phyloP scores from a whole-genome alignment of 2,329 filamentous ascomycete genomes.

The Decorospora gaudefroyi region DNA sequence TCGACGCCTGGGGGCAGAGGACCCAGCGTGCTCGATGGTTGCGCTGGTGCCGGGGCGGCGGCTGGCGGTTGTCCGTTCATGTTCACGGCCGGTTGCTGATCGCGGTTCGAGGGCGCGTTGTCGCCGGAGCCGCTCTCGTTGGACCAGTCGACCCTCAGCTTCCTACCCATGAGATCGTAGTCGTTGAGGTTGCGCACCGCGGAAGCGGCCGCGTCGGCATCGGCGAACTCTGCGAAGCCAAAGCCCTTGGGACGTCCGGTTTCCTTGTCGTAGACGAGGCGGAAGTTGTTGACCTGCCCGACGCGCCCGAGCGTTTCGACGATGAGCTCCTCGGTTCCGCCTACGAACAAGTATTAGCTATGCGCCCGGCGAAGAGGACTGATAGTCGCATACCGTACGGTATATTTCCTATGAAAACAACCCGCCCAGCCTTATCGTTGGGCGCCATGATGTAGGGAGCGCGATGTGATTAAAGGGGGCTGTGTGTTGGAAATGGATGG shows the following conservation, averaged over 20 bases:
- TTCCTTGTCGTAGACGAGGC: conserved; percentile 92
- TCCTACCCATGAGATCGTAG: conserved; percentile 91
- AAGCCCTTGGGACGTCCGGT: conserved; percentile 95
- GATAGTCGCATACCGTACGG: conserved; percentile 67
- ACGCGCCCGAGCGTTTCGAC: conserved; percentile 89
- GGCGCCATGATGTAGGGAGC: conserved; percentile 36
- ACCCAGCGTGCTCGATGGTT: conserved; percentile 64
- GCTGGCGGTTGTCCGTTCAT: conserved; percentile 39
- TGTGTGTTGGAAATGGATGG: not conserved
- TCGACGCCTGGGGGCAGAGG: conserved; percentile 84
- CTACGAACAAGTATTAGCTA: conserved; percentile 53
- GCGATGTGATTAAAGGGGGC: not conserved
- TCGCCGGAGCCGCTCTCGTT: conserved; percentile 80
- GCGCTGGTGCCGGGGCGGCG: conserved; percentile 44
- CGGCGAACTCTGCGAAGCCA: conserved; percentile 93
- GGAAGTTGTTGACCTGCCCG: conserved; percentile 88
- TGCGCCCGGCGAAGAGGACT: conserved; percentile 4
- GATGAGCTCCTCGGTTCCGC: conserved; percentile 94
- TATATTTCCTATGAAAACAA: conserved; percentile 85
- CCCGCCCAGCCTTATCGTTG: conserved; percentile 71
- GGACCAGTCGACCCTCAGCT: conserved; percentile 92
- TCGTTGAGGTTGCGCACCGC: conserved; percentile 96
- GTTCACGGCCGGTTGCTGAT: conserved; percentile 45
- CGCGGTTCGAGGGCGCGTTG: conserved; percentile 53
- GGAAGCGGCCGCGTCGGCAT: conserved; percentile 87